phyloP scores from a whole-genome alignment of 2,329 filamentous ascomycete genomes.

The Pyrenophora seminiperda region DNA sequence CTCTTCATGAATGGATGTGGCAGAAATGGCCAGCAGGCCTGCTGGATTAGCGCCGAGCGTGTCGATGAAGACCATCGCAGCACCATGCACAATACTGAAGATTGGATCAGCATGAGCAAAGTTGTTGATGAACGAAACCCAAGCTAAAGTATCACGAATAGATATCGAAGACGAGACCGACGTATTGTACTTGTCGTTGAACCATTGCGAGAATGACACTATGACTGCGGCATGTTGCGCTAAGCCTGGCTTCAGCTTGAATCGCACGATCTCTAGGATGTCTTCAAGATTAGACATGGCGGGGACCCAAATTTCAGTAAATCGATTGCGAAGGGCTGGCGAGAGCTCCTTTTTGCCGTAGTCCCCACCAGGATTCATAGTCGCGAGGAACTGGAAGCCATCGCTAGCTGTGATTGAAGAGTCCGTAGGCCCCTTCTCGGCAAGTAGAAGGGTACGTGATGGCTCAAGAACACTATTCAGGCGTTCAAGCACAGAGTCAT shows the following conservation, averaged over 20 bases:
- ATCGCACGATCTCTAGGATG: conserved; percentile 80
- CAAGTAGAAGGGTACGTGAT: conserved; percentile 81
- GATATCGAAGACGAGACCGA: conserved; percentile 80
- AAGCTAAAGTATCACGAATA: conserved; percentile 87
- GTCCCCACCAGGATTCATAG: conserved; percentile 98
- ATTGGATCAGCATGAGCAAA: conserved; percentile 56
- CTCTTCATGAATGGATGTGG: conserved; percentile 71
- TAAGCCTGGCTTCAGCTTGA: conserved; percentile 68
- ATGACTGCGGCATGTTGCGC: conserved; percentile 69
- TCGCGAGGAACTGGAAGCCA: conserved; percentile 94
- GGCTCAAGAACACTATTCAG: conserved; percentile 96
- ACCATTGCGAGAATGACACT: conserved; percentile 91
- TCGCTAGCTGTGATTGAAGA: conserved; percentile 75
- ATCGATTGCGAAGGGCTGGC: conserved; percentile 90
- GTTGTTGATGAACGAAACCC: conserved; percentile 90
- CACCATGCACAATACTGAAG: conserved; percentile 75
- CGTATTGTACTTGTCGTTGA: conserved; percentile 77
- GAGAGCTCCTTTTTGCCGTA: conserved; percentile 98
- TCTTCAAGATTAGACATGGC: conserved; percentile 83
- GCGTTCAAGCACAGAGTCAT: conserved; percentile 94
- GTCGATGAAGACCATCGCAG: conserved; percentile 94
- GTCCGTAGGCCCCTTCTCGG: conserved; percentile 88
- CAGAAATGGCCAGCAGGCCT: conserved; percentile 75
- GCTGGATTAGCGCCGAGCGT: conserved; percentile 94
- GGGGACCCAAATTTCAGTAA: conserved; percentile 99